These are phyloP conservation scores for Apiotrichum domesticum DNA, from an alignment of 1,284 basidiomycete genomes.

Conservation along the genomic window DNA sequence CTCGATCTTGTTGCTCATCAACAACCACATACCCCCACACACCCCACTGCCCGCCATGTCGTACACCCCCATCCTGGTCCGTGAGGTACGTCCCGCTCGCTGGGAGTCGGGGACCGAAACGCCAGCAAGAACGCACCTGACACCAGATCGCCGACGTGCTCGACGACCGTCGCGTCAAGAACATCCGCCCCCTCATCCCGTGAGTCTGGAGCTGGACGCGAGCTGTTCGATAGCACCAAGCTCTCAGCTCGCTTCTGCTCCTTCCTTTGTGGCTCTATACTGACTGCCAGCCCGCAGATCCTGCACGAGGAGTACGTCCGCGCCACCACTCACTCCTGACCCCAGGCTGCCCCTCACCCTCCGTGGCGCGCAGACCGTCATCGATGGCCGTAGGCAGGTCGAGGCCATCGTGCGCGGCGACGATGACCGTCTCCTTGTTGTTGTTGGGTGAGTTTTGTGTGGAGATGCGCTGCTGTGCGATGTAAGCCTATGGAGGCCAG, in stretches of 20 bases:
- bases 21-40: no score
- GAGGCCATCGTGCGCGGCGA: slow-evolving; percentile 74
- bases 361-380: slow-evolving; percentile 54
- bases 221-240: not conserved
- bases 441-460: slow-evolving; percentile 62
- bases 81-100: not conserved
- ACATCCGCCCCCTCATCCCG: slow-evolving; percentile 78
- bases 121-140: not conserved
- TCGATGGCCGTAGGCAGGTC: slow-evolving; percentile 71
- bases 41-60: not conserved
- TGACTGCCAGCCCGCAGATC: slow-evolving; percentile 61
- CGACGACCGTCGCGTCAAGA: slow-evolving; percentile 80
- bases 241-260: not conserved
- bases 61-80: slow-evolving; percentile 2
- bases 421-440: slow-evolving; percentile 82
- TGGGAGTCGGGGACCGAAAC: no score
- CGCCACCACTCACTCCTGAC: not conserved
- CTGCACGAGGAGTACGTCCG: slow-evolving; percentile 66
- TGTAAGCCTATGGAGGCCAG: not conserved
- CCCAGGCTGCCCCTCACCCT: slow-evolving; percentile 43
- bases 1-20: no score
- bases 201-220: slow-evolving; percentile 7
- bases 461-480: not conserved
- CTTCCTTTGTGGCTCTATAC: not conserved
- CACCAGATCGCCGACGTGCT: slow-evolving; percentile 62